A percentile compares a stretch with the other conserved stretches of the same genome.
Evolutionary conservation across 768 basidiomycete species (phyloP).

Genomic region (Hygrocybe punicea): DNA sequence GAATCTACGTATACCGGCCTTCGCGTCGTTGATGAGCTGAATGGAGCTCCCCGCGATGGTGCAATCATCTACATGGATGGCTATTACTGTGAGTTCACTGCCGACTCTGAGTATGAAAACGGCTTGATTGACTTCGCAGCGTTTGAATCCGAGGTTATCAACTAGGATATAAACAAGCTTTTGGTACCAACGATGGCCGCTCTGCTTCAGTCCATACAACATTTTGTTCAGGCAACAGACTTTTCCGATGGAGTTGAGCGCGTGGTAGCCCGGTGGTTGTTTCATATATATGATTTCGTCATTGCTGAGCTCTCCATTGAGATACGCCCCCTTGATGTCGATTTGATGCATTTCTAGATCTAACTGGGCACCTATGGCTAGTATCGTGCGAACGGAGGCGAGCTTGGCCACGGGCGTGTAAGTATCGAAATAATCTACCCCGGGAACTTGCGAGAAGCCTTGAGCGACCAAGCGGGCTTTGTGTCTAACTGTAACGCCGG

Average conservation of each 20-base stretch:
- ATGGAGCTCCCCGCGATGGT: slow-evolving; percentile 15
- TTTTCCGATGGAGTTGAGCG: neutral
- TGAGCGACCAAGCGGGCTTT: slow-evolving; percentile 40
- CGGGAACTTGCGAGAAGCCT: slow-evolving; percentile 13
- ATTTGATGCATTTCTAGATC: slow-evolving; percentile 37
- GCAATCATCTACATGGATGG: slow-evolving; percentile 34
- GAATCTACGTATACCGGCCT: neutral
- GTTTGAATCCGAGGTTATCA: slow-evolving; percentile 16
- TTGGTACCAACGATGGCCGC: slow-evolving; percentile 26
- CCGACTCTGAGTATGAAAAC: slow-evolving; percentile 20
- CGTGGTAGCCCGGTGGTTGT: slow-evolving; percentile 32
- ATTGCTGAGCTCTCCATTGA: slow-evolving; percentile 35
- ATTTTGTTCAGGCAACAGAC: slow-evolving; percentile 25
- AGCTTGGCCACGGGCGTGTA: slow-evolving; percentile 29
- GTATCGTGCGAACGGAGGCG: slow-evolving; percentile 22
- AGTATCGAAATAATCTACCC: slow-evolving; percentile 39
- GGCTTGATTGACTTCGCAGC: slow-evolving; percentile 22
- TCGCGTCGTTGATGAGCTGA: neutral
- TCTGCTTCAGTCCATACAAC: slow-evolving; percentile 32
- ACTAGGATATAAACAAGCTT: slow-evolving; percentile 9
- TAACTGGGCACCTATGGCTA: slow-evolving; percentile 11
- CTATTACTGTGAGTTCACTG: slow-evolving; percentile 16
- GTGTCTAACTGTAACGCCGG: slow-evolving; percentile 22
- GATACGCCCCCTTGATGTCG: slow-evolving; percentile 42
- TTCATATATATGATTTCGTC: slow-evolving; percentile 42